Conservation (phyloP, 495 filamentous ascomycete genomes). For the Astrocystis sublimbata region DNA sequence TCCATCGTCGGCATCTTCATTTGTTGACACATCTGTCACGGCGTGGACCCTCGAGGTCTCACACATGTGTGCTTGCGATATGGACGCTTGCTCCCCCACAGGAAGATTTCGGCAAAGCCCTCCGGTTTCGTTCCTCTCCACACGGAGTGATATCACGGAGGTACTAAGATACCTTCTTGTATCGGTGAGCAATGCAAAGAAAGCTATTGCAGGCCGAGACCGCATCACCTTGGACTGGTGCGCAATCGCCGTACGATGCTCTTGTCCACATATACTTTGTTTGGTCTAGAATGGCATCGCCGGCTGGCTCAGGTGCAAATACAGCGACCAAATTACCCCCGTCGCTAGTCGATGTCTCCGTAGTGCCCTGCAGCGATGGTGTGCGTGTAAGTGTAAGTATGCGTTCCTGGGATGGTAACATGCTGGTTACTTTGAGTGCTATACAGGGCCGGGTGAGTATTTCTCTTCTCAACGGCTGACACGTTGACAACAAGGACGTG, state of each 20-base stretch:
- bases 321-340: too few species aligned
- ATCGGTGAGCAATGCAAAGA: conserved; percentile 1
- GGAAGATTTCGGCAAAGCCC: conserved; percentile 1
- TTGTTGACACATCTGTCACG: not conserved
- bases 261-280: not conserved
- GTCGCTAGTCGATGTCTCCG: too few species aligned
- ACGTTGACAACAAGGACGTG: too few species aligned
- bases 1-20: not conserved
- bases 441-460: too few species aligned
- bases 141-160: not conserved
- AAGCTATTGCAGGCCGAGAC: not conserved
- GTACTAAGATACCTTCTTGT: not conserved
- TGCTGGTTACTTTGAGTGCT: too few species aligned
- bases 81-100: not conserved
- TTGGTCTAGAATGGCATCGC: not conserved
- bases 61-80: not conserved
- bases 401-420: too few species aligned
- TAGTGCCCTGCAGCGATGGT: too few species aligned
- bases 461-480: too few species aligned
- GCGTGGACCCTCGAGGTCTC: not conserved
- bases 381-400: too few species aligned
- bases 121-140: not conserved
- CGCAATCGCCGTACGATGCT: not conserved
- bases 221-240: not conserved
- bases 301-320: too few species aligned